Conservation (phyloP, 306 rosid genomes). For the Trifolium pratense region DNA sequence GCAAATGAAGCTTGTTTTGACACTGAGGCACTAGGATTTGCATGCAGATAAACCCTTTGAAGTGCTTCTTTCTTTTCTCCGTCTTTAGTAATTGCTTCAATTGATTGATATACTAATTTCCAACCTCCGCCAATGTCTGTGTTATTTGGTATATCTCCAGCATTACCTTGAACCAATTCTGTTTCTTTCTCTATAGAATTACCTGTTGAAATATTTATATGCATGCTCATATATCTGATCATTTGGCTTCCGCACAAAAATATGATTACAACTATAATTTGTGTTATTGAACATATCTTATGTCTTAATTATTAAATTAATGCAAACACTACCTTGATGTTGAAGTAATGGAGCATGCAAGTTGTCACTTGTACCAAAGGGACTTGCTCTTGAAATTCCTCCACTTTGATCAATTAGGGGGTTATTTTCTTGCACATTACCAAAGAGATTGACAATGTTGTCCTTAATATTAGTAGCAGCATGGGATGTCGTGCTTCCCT, state of each 20-base stretch:
- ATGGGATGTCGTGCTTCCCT: conserved; percentile 62
- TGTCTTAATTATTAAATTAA: background rate
- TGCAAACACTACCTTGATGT: conserved; percentile 50
- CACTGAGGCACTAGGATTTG: conserved; percentile 54
- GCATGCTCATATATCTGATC: too few species aligned
- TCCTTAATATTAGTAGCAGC: conserved; percentile 55
- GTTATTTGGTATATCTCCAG: conserved; percentile 47
- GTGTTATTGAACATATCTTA: background rate
- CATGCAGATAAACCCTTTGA: conserved; percentile 78
- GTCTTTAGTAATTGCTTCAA: conserved; percentile 47
- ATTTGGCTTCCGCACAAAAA: too few species aligned
- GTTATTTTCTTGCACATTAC: conserved; percentile 66
- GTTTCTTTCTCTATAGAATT: conserved; percentile 41
- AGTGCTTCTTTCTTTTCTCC: conserved; percentile 61
- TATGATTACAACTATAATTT: too few species aligned
- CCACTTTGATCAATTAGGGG: conserved; percentile 43
- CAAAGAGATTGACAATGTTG: conserved; percentile 81
- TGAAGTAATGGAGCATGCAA: conserved; percentile 65
- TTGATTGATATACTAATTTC: conserved; percentile 81
- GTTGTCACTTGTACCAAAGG: conserved; percentile 59
- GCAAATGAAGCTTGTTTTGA: conserved; percentile 61
- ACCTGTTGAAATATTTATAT: background rate
- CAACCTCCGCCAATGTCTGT: conserved; percentile 94
- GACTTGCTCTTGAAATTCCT: conserved; percentile 46
- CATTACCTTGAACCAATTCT: conserved; percentile 13